A percentile compares a stretch with the other conserved stretches of the same genome.
phyloP scores from a whole-genome alignment of 2,329 filamentous ascomycete genomes.

The Fusarium albidum region DNA sequence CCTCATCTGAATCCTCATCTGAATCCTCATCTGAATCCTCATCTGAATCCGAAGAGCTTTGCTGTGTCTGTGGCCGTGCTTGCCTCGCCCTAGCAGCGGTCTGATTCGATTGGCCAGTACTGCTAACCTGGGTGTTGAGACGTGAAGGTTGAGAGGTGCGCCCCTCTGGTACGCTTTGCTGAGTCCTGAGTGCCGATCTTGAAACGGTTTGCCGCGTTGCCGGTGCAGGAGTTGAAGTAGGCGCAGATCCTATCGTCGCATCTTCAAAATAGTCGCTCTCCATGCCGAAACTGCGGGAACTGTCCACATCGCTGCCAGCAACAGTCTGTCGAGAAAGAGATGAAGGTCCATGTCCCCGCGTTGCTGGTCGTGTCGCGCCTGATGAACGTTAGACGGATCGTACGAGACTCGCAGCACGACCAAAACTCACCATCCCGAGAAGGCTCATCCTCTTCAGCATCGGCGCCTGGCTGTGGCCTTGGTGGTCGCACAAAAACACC shows the following conservation, averaged over 20 bases:
- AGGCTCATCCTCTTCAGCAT: constrained; percentile 33
- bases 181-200: not conserved
- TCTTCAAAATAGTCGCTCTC: constrained; percentile 49
- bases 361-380: constrained; percentile 6
- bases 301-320: constrained; percentile 41
- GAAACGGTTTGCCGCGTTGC: constrained; percentile 1
- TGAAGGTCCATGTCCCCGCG: constrained; percentile 1
- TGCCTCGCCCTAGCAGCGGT: not conserved
- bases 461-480: constrained; percentile 3
- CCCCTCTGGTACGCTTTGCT: constrained; percentile 1
- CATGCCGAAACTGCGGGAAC: constrained; percentile 46
- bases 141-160: constrained; percentile 4
- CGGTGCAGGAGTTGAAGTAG: constrained; percentile 17
- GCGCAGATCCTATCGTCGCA: constrained; percentile 47
- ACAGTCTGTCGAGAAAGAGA: constrained; percentile 5
- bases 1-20: constrained; percentile 12
- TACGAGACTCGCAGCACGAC: not conserved
- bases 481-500: constrained; percentile 29
- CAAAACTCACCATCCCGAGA: constrained; percentile 28
- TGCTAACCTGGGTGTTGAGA: not conserved
- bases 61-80: not conserved
- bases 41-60: not conserved
- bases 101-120: not conserved
- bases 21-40: constrained; percentile 9
- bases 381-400: constrained; percentile 4